Conservation (phyloP, 192 early-diverging fungal species). For the Chytriomyces hyalinus region DNA sequence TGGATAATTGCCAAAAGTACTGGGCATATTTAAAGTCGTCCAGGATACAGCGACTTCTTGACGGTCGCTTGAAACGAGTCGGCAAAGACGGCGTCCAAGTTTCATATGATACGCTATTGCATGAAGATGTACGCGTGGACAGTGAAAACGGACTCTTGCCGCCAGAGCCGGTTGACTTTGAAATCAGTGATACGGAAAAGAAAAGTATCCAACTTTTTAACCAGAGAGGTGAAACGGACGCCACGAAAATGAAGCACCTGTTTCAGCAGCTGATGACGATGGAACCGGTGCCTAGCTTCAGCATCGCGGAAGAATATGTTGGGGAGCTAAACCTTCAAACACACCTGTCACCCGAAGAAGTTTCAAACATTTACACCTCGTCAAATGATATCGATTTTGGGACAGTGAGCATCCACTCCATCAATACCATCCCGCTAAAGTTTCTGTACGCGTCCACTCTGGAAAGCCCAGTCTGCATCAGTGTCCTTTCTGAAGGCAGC, state of each 20-base stretch:
- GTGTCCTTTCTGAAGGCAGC: slow-evolving; percentile 20
- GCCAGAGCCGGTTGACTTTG: slow-evolving; percentile 48
- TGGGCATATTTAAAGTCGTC: slow-evolving; percentile 41
- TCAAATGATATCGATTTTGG: slow-evolving; percentile 45
- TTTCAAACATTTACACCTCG: slow-evolving; percentile 48
- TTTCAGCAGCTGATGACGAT: slow-evolving; percentile 31
- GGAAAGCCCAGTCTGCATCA: slow-evolving; percentile 42
- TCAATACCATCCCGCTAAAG: slow-evolving; percentile 41
- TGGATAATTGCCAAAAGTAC: slow-evolving; percentile 45
- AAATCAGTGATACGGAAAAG: background rate
- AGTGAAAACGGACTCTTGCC: slow-evolving; percentile 44
- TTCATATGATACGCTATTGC: slow-evolving; percentile 21
- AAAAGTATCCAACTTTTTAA: background rate
- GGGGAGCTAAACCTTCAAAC: no score
- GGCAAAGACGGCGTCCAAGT: slow-evolving; percentile 49
- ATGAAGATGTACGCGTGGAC: slow-evolving; percentile 35
- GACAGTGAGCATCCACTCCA: slow-evolving; percentile 50
- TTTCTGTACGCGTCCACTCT: slow-evolving; percentile 50
- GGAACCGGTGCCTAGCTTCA: slow-evolving; percentile 4
- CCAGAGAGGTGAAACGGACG: slow-evolving; percentile 10
- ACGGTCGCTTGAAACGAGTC: slow-evolving; percentile 29
- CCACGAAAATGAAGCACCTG: slow-evolving; percentile 23
- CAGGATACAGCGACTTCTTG: slow-evolving; percentile 36
- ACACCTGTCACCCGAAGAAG: slow-evolving; percentile 38
- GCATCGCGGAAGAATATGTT: no score